Conservation (phyloP, 805 yeast species). For the Sungouiella thailandica region DNA sequence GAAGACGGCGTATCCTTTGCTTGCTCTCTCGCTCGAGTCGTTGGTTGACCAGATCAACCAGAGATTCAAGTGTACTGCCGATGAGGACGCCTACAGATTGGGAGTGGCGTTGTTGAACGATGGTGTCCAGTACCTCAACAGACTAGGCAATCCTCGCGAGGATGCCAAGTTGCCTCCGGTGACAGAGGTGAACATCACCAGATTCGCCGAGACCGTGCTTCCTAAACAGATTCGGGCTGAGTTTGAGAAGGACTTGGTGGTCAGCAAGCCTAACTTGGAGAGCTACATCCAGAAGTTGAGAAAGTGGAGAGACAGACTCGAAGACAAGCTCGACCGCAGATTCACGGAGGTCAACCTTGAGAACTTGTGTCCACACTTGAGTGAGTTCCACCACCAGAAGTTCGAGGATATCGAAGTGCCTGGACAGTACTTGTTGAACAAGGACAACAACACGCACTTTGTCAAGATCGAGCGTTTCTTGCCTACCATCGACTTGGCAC, state of each 20-base stretch:
- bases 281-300: slow-evolving; percentile 78
- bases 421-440: slow-evolving; percentile 87
- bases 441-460: slow-evolving; percentile 86
- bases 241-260: slow-evolving; percentile 86
- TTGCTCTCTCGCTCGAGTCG: slow-evolving; percentile 90
- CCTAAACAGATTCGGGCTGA: slow-evolving; percentile 86
- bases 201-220: slow-evolving; percentile 89
- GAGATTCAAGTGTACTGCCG: slow-evolving; percentile 87
- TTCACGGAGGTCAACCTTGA: slow-evolving; percentile 78
- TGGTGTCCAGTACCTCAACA: slow-evolving; percentile 84
- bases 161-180: slow-evolving; percentile 86
- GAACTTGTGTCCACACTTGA: slow-evolving; percentile 87
- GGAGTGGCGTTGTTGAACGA: slow-evolving; percentile 91
- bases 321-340: slow-evolving; percentile 84
- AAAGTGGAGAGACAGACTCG: slow-evolving; percentile 89
- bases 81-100: slow-evolving; percentile 92
- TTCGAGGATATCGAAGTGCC: slow-evolving; percentile 97
- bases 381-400: slow-evolving; percentile 97
- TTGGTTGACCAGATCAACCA: slow-evolving; percentile 93
- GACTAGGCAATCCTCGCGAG: slow-evolving; percentile 81
- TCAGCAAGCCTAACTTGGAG: slow-evolving; percentile 82
- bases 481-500: slow-evolving; percentile 80
- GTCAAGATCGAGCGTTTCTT: slow-evolving; percentile 89
- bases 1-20: slow-evolving; percentile 92
- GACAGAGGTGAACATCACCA: slow-evolving; percentile 80